Conservation (phyloP, 495 filamentous ascomycete species). For the Talaromyces borbonicus region DNA sequence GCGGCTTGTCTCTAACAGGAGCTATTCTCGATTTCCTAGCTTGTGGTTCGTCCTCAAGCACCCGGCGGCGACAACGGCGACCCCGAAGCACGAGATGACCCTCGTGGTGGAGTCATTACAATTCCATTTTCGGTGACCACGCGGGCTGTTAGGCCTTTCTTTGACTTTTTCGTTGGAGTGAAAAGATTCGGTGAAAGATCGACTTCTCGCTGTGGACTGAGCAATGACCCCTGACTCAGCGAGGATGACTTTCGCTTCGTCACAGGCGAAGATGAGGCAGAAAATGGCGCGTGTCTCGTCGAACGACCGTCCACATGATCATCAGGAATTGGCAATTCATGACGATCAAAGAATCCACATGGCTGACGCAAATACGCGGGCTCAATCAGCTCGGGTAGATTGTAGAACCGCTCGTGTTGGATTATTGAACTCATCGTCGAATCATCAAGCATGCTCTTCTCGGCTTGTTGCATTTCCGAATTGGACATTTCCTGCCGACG, state of each 20-base stretch:
- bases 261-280: constrained; percentile 3
- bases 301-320: constrained; percentile 10
- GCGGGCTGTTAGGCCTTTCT: not conserved
- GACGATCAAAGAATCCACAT: constrained; percentile 30
- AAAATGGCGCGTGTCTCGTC: not conserved
- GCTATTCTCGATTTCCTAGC: too few relatives aligned
- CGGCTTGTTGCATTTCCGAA: constrained; percentile 57
- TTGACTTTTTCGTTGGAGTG: constrained; percentile 12
- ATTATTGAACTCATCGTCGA: constrained; percentile 69
- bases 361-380: constrained; percentile 20
- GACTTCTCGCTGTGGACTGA: not conserved
- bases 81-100: not conserved
- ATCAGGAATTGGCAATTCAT: constrained; percentile 30
- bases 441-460: constrained; percentile 65
- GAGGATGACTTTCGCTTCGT: constrained; percentile 12
- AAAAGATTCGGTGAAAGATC: constrained; percentile 6
- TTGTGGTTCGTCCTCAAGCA: too few relatives aligned
- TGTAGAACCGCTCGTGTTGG: constrained; percentile 55
- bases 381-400: constrained; percentile 28
- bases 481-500: constrained; percentile 68
- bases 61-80: not conserved
- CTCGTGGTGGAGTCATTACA: constrained; percentile 13
- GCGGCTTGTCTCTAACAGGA: too few relatives aligned
- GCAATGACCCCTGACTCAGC: not conserved
- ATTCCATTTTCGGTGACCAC: constrained; percentile 15